Percentiles rank a stretch among this genome's conserved stretches.
Evolutionary conservation across 1,284 basidiomycete species (phyloP).

Genomic region (Lignosus rhinocerotis): DNA sequence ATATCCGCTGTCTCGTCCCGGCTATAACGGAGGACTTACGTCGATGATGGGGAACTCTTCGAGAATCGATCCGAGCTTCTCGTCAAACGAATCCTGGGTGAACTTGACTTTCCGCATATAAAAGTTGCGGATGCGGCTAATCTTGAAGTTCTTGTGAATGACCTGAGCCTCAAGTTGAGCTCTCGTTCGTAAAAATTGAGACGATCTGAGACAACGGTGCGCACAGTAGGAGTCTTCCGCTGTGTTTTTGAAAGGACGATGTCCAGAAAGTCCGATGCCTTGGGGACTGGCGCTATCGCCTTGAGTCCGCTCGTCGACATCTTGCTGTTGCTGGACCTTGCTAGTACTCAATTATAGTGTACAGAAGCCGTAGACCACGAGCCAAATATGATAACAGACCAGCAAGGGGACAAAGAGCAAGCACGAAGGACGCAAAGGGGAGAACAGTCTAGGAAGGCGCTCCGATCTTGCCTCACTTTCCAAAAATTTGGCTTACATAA

Average conservation of each 20-base stretch:
- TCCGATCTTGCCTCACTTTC: neutral
- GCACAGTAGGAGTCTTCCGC: conserved; percentile 94
- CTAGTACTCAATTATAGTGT: neutral
- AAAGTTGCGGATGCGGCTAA: conserved; percentile 90
- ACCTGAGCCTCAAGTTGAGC: conserved; percentile 47
- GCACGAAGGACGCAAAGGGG: neutral
- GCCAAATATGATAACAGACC: neutral
- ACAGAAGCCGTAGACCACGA: neutral
- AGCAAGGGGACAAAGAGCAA: conserved; percentile 1
- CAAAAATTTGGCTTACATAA: conserved; percentile 26
- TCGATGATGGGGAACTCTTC: conserved; percentile 97
- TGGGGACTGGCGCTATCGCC: conserved; percentile 96
- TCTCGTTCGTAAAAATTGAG: neutral
- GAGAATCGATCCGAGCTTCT: conserved; percentile 93
- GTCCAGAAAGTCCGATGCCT: conserved; percentile 93
- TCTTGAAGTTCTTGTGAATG: conserved; percentile 99
- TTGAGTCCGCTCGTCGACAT: conserved; percentile 91
- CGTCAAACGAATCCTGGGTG: conserved; percentile 96
- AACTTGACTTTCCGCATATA: conserved; percentile 99
- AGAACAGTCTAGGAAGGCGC: neutral
- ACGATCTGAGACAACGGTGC: conserved; percentile 13
- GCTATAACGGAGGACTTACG: conserved; percentile 46
- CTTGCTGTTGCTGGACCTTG: conserved; percentile 21
- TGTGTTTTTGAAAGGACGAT: conserved; percentile 94
- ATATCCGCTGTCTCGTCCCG: no score